Evolutionary conservation across 1,284 basidiomycete species (phyloP), one percentile per base, ranked within the genome.

Genomic region (Irpex rosettiformis): DNA sequence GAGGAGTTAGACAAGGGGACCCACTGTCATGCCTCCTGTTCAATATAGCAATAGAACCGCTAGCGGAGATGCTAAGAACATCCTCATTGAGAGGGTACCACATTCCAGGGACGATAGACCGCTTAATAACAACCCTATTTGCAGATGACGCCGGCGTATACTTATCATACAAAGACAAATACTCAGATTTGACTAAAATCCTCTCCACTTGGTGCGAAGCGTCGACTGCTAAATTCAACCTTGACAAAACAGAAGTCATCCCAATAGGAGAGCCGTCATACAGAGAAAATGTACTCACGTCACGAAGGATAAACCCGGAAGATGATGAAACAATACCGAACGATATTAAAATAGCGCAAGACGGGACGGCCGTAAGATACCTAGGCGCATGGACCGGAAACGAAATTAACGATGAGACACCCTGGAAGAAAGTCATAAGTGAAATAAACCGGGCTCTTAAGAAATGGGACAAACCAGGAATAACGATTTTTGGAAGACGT

Each of bases 141-240:
- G 72, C 73, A 2, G 70, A 74, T 48, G 68, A 75, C 55, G 72
- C 72, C 0, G 65, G 62, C 1, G 61, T 69, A 0, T 73, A 62
- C 63, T 59, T 74, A 0, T 43, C 52, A 0, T 49, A 63, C 4
- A 3, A 55, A 0, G 69, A 75, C 54, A 37, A 62, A 18, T 67
- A 62, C 27, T 54, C 25, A 0, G 48, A 42, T 2, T 64, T 75
- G 0, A 27, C 64, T 22, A 3, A 16, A 0, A 66, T 71, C 0
- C 65, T 75, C 0, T 42, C 66, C 0, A 53, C 33, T 3, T 75
- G 71, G 72, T 75, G 74, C 57, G 21, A n/a, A 0, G 73, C 70
- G 0, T 69, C 73, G 3, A 64, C 64, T 0, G 72, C 73, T 0
- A 69, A 67, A 24, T 76, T 76, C 57, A 76, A 77, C 59, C 60